Evolutionary conservation across 2,329 filamentous ascomycete genomes (phyloP), one percentile per base, ranked within the genome.

Genomic region (Penicillium sumatraense): DNA sequence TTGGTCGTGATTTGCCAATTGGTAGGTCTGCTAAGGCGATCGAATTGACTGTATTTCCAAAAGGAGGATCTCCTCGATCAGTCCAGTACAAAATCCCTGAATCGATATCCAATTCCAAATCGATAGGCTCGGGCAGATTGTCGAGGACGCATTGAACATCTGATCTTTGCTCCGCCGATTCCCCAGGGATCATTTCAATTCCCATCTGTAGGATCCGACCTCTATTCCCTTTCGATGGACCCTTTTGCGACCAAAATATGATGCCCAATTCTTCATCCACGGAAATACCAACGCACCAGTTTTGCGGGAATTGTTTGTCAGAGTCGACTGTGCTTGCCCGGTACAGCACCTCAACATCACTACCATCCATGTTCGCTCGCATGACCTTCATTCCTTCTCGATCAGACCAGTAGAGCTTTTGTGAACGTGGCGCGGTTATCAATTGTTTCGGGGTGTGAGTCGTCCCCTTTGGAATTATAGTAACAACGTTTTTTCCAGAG

Each of bases 341-440:
- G 21, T 49, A 36, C 3, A 56, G 41, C 5, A 56, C 29, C 36
- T 56, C 54, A n/a, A 48, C 13, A 18, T 53, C 42, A 24, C 49
- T 52, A 7, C 54, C 54, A 36, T 56, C 54, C 21, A 52, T 16
- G 18, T 56, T 52, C 14, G 49, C 54, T 8, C 54, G 41, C 36
- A 48, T 47, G 4, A 56, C 35, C 8, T 41, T 20, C 49, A 49
- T 56, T 5, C 54, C 54, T 44, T 56, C 54, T 16, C 54, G 42
- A n/a, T 56, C 54, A 9, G 35, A 56, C 42, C 42, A 56, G 18
- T 56, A 56, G 8, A 56, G 33, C 27, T 52, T 56, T 20, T 44
- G 18, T 18, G 45, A 49, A 10, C 9, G 8, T 14, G 26, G 46
- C n/a, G 45, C 46, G 38, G 50, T 35, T 1, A 29, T 36, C 36